These are phyloP conservation scores for Pseudozyma hubeiensis DNA, from an alignment of 1,284 basidiomycete species.

Conservation along the genomic window DNA sequence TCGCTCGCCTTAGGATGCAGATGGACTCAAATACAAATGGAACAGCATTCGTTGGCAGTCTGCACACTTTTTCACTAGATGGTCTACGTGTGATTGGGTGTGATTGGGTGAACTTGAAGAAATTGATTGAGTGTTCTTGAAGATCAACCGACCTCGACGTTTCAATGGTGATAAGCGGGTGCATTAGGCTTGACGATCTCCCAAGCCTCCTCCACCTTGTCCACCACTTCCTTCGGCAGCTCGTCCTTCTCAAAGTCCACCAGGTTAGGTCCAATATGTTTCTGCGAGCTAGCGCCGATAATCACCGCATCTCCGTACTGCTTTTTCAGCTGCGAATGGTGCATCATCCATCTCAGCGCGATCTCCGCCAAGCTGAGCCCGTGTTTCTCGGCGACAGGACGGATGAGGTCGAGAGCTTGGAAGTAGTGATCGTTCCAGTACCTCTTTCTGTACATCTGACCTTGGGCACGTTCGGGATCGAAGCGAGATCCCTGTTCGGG, in stretches of 20 bases:
- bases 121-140: too few relatives aligned
- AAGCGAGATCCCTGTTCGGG: slow-evolving; percentile 45
- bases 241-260: slow-evolving; percentile 52
- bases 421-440: slow-evolving; percentile 61
- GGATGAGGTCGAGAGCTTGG: slow-evolving; percentile 63
- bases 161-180: slow-evolving; percentile 42
- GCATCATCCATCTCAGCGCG: slow-evolving; percentile 56
- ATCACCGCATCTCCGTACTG: slow-evolving; percentile 47
- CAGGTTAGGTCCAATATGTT: slow-evolving; percentile 55
- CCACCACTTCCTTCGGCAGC: slow-evolving; percentile 41
- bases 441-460: slow-evolving; percentile 48
- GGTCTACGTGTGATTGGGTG: too few relatives aligned
- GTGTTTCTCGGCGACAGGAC: slow-evolving; percentile 46
- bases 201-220: slow-evolving; percentile 54
- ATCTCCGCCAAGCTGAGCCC: slow-evolving; percentile 38
- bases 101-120: too few relatives aligned
- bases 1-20: slow-evolving; percentile 17
- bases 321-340: slow-evolving; percentile 45
- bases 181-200: slow-evolving; percentile 45
- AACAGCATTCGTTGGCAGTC: too few relatives aligned
- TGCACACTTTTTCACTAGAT: too few relatives aligned
- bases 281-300: slow-evolving; percentile 49
- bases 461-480: slow-evolving; percentile 47
- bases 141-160: background rate
- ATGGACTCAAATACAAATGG: background rate